A percentile compares a stretch with the other conserved stretches of the same genome.
phyloP scores from a whole-genome alignment of 176 grass and related monocot species.

The Bothriochloa decipiens region DNA sequence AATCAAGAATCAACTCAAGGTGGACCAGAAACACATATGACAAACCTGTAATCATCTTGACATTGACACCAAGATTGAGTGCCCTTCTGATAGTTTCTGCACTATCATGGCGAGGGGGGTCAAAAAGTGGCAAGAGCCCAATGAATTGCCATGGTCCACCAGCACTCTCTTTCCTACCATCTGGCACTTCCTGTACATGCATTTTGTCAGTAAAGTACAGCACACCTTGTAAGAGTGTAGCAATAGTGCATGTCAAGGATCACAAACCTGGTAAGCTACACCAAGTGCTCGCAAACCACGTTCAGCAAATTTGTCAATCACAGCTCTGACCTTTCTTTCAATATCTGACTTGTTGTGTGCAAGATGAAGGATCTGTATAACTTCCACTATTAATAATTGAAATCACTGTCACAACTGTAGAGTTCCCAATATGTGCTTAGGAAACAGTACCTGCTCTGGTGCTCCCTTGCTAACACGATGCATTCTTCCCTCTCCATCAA shows the following conservation, averaged over 20 bases:
- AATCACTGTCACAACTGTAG: conserved; percentile 2
- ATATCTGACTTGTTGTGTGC: conserved; percentile 88
- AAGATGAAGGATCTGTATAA: conserved; percentile 77
- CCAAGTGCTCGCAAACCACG: conserved; percentile 82
- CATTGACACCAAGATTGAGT: conserved; percentile 84
- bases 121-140: conserved; percentile 89
- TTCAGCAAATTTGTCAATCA: conserved; percentile 93
- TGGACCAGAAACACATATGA: not conserved
- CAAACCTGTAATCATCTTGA: conserved; percentile 93
- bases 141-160: conserved; percentile 89
- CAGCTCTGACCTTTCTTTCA: conserved; percentile 67
- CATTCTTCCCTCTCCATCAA: conserved; percentile 71
- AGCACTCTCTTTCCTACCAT: conserved; percentile 80
- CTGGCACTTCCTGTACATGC: conserved; percentile 74
- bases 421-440: not conserved
- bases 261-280: conserved; percentile 77
- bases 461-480: conserved; percentile 95
- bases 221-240: not conserved
- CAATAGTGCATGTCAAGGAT: not conserved
- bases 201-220: conserved; percentile 16
- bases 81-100: conserved; percentile 89
- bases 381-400: conserved; percentile 39
- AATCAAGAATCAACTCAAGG: not conserved
- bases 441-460: conserved; percentile 76
- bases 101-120: conserved; percentile 90